Percentiles rank a stretch among this genome's conserved stretches.
These are phyloP conservation scores for Flaveria brownii DNA, from an alignment of 129 eudicot species.

Conservation along the genomic window DNA sequence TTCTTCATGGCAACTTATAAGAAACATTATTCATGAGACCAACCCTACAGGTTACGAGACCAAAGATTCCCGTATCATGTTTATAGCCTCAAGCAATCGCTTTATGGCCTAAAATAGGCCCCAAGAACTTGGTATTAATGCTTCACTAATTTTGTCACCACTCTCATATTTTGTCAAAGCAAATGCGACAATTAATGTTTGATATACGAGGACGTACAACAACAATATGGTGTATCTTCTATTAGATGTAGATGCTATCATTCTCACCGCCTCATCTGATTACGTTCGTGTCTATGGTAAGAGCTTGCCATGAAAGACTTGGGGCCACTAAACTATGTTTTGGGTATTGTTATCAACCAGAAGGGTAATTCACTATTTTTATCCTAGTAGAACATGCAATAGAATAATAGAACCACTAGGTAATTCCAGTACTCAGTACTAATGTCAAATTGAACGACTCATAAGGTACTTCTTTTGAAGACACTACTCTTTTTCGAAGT, in stretches of 20 bases:
- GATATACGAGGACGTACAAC: background rate
- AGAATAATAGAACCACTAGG: background rate
- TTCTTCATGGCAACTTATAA: too few species aligned
- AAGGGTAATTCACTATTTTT: background rate
- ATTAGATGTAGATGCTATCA: background rate
- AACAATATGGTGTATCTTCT: background rate
- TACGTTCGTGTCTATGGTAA: background rate
- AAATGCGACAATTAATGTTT: background rate
- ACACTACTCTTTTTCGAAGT: background rate
- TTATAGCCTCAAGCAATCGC: background rate
- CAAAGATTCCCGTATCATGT: background rate
- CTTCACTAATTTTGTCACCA: background rate
- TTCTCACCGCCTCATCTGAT: background rate
- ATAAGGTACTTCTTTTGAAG: background rate
- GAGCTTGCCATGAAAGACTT: background rate
- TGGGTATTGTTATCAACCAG: background rate
- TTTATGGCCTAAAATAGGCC: background rate
- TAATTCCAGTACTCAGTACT: background rate
- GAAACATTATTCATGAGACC: background rate
- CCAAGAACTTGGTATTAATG: background rate
- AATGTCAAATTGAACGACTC: background rate
- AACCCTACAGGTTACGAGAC: background rate
- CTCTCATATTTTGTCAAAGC: background rate
- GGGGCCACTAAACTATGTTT: background rate
- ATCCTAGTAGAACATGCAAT: background rate